Conservation (phyloP, 768 basidiomycete species). For the Trametes villosa region DNA sequence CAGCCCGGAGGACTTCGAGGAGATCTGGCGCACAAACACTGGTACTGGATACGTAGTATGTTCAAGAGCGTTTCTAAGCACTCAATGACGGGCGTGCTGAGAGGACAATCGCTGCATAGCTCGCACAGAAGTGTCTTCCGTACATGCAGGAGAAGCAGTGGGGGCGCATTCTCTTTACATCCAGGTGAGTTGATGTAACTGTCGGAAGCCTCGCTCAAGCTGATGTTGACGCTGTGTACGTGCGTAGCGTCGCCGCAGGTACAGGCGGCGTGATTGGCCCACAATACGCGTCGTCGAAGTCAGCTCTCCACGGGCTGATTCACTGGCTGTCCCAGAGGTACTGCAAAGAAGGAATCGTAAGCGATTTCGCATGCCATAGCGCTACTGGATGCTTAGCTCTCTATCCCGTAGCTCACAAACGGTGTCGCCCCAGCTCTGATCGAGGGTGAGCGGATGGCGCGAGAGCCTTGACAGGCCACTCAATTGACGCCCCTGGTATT, state of each 20-base stretch:
- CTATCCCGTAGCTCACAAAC: conserved; percentile 47
- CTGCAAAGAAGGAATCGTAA: conserved; percentile 53
- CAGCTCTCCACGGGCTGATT: conserved; percentile 55
- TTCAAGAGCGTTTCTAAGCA: not conserved
- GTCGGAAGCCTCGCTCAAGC: not conserved
- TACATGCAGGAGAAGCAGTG: conserved; percentile 53
- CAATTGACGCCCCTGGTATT: not conserved
- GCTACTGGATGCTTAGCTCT: no score
- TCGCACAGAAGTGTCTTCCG: conserved; percentile 55
- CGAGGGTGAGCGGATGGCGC: conserved; percentile 36
- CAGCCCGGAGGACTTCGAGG: conserved; percentile 49
- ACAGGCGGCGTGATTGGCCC: conserved; percentile 60
- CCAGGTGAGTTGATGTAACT: conserved; percentile 41
- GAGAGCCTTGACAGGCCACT: not conserved
- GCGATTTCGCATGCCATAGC: conserved; percentile 14
- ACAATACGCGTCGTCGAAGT: conserved; percentile 60
- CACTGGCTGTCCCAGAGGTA: conserved; percentile 59
- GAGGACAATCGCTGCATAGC: conserved; percentile 36
- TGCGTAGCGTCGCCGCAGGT: conserved; percentile 50
- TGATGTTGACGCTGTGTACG: not conserved
- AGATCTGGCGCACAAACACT: conserved; percentile 51
- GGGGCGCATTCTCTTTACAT: conserved; percentile 56
- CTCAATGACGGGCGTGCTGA: not conserved
- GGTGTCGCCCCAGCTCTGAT: conserved; percentile 58
- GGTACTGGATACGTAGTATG: conserved; percentile 52